Evolutionary conservation across 2,329 filamentous ascomycete species (phyloP).

Genomic region (Sphaerulina musiva): DNA sequence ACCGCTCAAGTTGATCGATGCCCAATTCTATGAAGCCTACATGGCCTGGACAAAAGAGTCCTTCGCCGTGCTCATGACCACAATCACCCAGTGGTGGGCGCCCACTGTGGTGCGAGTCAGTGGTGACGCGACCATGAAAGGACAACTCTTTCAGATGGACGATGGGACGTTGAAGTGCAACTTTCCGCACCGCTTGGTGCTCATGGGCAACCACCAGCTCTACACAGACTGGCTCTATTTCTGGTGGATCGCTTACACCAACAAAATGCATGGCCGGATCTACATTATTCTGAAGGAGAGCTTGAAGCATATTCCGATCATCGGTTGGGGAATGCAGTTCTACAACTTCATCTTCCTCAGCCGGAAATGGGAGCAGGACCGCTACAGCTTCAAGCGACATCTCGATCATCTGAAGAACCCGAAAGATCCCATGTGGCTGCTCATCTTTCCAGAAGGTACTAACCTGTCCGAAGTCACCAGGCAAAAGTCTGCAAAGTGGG

Average conservation of each 20-base stretch:
- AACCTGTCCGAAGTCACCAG: conserved; percentile 68
- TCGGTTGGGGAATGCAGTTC: conserved; percentile 76
- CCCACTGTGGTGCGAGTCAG: conserved; percentile 76
- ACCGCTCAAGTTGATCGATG: conserved; percentile 69
- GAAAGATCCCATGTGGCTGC: conserved; percentile 78
- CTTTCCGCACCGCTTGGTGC: conserved; percentile 72
- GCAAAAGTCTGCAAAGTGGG: conserved; percentile 66
- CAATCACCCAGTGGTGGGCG: conserved; percentile 81
- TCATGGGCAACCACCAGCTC: conserved; percentile 81
- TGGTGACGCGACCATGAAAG: conserved; percentile 71
- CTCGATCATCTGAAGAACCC: conserved; percentile 63
- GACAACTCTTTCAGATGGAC: conserved; percentile 61
- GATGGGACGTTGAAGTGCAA: conserved; percentile 70
- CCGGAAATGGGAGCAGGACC: conserved; percentile 78
- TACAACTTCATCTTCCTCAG: conserved; percentile 88
- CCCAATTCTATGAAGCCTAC: conserved; percentile 74
- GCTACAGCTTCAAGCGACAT: conserved; percentile 66
- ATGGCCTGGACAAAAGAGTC: conserved; percentile 82
- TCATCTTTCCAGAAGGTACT: conserved; percentile 83
- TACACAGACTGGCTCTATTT: conserved; percentile 91
- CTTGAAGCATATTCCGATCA: conserved; percentile 69
- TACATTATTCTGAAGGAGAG: conserved; percentile 90
- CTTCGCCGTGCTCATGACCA: conserved; percentile 71
- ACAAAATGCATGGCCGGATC: conserved; percentile 74
- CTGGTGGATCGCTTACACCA: conserved; percentile 89